Conservation (phyloP, 495 filamentous ascomycete genomes). For the Mytilinidion resinicola region DNA sequence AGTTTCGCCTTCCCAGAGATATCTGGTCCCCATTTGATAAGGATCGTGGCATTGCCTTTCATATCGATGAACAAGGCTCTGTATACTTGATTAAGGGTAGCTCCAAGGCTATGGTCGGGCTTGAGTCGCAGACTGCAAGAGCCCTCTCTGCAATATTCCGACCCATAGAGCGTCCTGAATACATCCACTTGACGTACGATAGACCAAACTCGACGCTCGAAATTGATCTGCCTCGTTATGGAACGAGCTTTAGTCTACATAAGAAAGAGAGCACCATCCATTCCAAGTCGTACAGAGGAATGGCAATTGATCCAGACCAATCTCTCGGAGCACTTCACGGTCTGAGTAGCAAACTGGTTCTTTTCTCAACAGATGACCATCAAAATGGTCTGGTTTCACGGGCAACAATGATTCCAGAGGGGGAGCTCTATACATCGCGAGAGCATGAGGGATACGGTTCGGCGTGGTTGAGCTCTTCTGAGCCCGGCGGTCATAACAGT, state of each 20-base stretch:
- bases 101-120: neutral
- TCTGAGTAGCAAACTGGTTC: neutral
- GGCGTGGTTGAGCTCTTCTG: neutral
- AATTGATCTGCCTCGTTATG: neutral
- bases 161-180: neutral
- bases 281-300: neutral
- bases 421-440: neutral
- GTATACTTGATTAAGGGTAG: neutral
- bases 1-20: slow-evolving; percentile 43
- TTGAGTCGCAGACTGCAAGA: neutral
- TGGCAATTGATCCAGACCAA: neutral
- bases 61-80: neutral
- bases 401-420: neutral
- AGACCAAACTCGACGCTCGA: neutral
- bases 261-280: neutral
- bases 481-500: too few species aligned
- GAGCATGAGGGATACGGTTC: neutral
- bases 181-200: neutral
- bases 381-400: neutral
- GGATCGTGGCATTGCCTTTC: neutral
- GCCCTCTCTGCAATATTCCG: neutral
- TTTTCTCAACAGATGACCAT: neutral
- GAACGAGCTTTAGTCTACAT: neutral
- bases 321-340: neutral
- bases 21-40: neutral